A percentile compares a stretch with the other conserved stretches of the same genome.
These are phyloP conservation scores for Trichosanthes cucumerina DNA, from an alignment of 306 rosid species.

Conservation along the genomic window DNA sequence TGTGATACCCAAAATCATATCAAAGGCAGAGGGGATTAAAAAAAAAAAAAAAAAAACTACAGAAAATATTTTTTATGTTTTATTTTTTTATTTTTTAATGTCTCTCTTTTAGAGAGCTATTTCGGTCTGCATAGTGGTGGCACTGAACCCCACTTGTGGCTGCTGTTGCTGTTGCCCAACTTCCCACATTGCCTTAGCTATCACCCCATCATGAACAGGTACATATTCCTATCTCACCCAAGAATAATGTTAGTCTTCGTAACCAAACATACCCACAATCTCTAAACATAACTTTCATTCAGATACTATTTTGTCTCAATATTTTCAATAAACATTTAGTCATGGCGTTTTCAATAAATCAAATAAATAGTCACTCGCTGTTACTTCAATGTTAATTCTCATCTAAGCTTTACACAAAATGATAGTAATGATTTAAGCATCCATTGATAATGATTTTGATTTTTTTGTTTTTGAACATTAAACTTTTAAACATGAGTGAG, in stretches of 20 bases:
- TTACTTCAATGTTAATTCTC: too few relatives aligned
- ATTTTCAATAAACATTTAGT: too few relatives aligned
- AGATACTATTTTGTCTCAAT: too few relatives aligned
- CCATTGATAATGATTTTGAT: too few relatives aligned
- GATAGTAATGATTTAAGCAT: too few relatives aligned
- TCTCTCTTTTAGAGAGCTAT: constrained; percentile 27
- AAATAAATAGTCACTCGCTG: background rate
- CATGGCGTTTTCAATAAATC: background rate
- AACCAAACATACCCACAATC: constrained; percentile 9
- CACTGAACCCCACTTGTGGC: constrained; percentile 35
- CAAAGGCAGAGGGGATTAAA: constrained; percentile 11
- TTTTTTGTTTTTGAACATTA: too few relatives aligned
- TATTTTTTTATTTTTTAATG: background rate
- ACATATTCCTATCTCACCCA: constrained; percentile 35
- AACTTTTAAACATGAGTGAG: too few relatives aligned
- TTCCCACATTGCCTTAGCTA: constrained; percentile 41
- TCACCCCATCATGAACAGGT: constrained; percentile 44
- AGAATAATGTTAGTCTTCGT: constrained; percentile 3
- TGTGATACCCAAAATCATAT: constrained; percentile 23
- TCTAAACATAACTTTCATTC: background rate
- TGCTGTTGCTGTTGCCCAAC: constrained; percentile 26
- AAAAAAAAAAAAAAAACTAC: background rate
- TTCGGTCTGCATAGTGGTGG: constrained; percentile 32
- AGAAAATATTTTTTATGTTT: background rate
- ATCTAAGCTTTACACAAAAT: too few relatives aligned